These are phyloP conservation scores for Collybia nuda DNA, from an alignment of 768 basidiomycete genomes.

Conservation along the genomic window DNA sequence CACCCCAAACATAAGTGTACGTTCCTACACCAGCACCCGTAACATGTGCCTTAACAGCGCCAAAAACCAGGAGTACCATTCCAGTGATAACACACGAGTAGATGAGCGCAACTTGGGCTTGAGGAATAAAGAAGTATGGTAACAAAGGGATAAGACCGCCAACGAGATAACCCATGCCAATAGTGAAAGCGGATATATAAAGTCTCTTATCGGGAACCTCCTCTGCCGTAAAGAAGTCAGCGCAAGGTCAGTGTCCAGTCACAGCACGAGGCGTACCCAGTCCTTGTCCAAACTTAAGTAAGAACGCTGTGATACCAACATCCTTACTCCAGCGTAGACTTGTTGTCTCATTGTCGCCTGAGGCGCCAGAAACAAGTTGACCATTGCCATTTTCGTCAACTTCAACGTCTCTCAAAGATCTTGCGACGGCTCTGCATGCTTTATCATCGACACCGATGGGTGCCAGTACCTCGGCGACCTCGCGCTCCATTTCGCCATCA, in stretches of 20 bases:
- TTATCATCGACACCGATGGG: constrained; percentile 88
- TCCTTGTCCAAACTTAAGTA: constrained; percentile 96
- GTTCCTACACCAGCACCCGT: constrained; percentile 74
- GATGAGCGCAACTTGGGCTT: constrained; percentile 65
- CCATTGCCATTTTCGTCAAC: constrained; percentile 31
- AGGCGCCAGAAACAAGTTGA: constrained; percentile 11
- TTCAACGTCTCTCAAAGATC: constrained; percentile 70
- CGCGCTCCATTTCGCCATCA: constrained; percentile 94
- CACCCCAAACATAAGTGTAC: constrained; percentile 82
- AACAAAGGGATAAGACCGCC: constrained; percentile 92
- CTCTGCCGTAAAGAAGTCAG: constrained; percentile 43
- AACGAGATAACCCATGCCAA: constrained; percentile 90
- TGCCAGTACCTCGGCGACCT: constrained; percentile 84
- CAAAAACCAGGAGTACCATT: constrained; percentile 84
- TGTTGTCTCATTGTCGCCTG: constrained; percentile 55
- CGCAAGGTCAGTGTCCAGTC: background rate
- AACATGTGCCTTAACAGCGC: constrained; percentile 84
- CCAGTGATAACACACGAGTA: constrained; percentile 84
- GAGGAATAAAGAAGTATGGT: constrained; percentile 87
- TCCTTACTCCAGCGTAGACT: constrained; percentile 68
- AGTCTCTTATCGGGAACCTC: constrained; percentile 84
- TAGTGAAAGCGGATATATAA: constrained; percentile 91
- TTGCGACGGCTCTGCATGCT: constrained; percentile 77
- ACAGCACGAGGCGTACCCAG: constrained; percentile 53
- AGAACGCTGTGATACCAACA: constrained; percentile 88